Percentiles rank a stretch among this genome's conserved stretches.
phyloP scores from a whole-genome alignment of 768 basidiomycete genomes.

The Phanerodontia chrysosporium region DNA sequence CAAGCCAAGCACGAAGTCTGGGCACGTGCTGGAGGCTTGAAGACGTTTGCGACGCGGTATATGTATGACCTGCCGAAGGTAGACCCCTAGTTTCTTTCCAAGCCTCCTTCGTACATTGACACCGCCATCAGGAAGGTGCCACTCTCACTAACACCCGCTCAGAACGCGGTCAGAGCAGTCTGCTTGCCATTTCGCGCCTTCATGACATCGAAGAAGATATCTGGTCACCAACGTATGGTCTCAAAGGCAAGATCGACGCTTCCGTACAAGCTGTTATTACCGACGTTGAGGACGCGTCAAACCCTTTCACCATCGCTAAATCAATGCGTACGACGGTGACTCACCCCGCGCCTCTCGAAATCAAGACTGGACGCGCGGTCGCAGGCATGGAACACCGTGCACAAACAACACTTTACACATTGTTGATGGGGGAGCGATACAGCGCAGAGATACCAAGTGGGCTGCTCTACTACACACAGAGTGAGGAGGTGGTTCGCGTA shows the following conservation, averaged over 20 bases:
- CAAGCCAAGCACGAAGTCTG: slow-evolving; percentile 64
- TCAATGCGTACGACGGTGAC: slow-evolving; percentile 23
- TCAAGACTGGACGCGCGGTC: slow-evolving; percentile 85
- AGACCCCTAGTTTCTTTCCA: slow-evolving; percentile 7
- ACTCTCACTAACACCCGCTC: slow-evolving; percentile 66
- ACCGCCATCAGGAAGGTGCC: slow-evolving; percentile 48
- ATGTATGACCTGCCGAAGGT: slow-evolving; percentile 65
- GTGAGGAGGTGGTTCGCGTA: slow-evolving; percentile 81
- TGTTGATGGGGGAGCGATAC: slow-evolving; percentile 89
- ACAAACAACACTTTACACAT: slow-evolving; percentile 95
- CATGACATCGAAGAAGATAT: slow-evolving; percentile 96
- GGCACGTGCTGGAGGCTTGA: slow-evolving; percentile 58
- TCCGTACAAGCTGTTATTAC: slow-evolving; percentile 69
- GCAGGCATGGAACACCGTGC: slow-evolving; percentile 91
- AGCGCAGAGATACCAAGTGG: slow-evolving; percentile 77
- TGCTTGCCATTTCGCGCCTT: slow-evolving; percentile 69
- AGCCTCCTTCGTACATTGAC: neutral
- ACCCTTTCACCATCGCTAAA: slow-evolving; percentile 14
- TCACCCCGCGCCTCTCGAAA: slow-evolving; percentile 79
- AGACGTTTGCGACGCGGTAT: slow-evolving; percentile 62
- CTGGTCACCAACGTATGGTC: slow-evolving; percentile 91
- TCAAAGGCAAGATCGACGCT: slow-evolving; percentile 95
- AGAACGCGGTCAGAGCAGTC: slow-evolving; percentile 39
- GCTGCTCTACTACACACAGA: slow-evolving; percentile 91
- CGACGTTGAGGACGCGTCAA: slow-evolving; percentile 24